phyloP scores from a whole-genome alignment of 495 filamentous ascomycete species.

The Podospora pseudopauciseta region DNA sequence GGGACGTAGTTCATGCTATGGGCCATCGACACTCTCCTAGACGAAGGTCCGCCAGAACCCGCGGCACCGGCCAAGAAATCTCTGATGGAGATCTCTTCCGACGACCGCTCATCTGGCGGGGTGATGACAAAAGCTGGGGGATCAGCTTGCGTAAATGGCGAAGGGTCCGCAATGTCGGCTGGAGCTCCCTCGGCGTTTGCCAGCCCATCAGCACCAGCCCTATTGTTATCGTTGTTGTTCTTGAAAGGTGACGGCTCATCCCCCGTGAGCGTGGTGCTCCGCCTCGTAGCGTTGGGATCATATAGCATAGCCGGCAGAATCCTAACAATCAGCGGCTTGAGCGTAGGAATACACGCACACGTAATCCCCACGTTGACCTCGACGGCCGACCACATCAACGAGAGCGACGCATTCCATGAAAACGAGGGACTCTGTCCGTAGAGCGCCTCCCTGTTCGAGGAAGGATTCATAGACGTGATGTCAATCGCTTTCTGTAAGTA shows the following conservation, averaged over 20 bases:
- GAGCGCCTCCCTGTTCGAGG: slow-evolving; percentile 27
- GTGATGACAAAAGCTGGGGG: slow-evolving; percentile 2
- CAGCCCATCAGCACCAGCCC: background rate
- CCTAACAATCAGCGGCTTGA: slow-evolving; percentile 78
- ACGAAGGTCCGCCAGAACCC: background rate
- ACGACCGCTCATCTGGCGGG: slow-evolving; percentile 1
- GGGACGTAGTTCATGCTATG: background rate
- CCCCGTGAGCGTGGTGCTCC: slow-evolving; percentile 17
- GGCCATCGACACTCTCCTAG: background rate
- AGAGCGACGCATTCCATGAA: slow-evolving; percentile 71
- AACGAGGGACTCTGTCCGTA: slow-evolving; percentile 43
- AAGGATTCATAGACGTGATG: slow-evolving; percentile 25
- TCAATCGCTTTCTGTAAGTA: slow-evolving; percentile 73
- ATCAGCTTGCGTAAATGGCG: background rate
- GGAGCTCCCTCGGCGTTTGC: background rate
- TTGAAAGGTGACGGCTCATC: background rate
- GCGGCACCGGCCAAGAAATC: slow-evolving; percentile 5
- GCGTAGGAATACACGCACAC: slow-evolving; percentile 80
- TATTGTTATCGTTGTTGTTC: slow-evolving; percentile 4
- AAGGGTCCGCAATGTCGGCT: background rate
- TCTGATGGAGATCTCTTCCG: slow-evolving; percentile 12
- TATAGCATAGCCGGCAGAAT: slow-evolving; percentile 70
- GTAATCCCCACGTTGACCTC: slow-evolving; percentile 88
- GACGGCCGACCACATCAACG: slow-evolving; percentile 89
- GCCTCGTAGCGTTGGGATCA: slow-evolving; percentile 37